Percentiles rank a stretch among this genome's conserved stretches.
phyloP scores from a whole-genome alignment of 805 yeast species.

The Lipomyces sp. region DNA sequence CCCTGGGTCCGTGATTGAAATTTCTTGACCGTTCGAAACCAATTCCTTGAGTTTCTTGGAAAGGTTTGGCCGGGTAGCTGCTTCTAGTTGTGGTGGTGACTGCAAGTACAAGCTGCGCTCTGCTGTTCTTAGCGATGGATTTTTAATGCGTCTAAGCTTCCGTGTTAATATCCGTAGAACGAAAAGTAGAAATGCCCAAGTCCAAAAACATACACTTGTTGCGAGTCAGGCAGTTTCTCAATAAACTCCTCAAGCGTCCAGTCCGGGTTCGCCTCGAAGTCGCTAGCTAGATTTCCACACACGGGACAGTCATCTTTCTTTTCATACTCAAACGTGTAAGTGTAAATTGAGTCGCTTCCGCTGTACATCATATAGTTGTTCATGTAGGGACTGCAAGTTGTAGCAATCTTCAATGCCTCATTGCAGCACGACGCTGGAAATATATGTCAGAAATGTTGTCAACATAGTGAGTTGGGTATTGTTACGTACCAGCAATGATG shows the following conservation, averaged over 20 bases:
- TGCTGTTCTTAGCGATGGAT: conserved; percentile 55
- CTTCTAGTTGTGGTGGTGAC: conserved; percentile 55
- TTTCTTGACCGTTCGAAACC: conserved; percentile 53
- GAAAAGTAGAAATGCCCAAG: neutral
- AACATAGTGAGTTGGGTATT: neutral
- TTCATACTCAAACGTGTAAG: conserved; percentile 70
- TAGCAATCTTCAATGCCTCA: conserved; percentile 79
- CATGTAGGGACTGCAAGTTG: conserved; percentile 67
- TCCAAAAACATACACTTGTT: conserved; percentile 41
- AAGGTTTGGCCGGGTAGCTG: conserved; percentile 54
- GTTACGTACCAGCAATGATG: conserved; percentile 69
- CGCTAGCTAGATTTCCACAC: conserved; percentile 58
- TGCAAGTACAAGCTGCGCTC: conserved; percentile 52
- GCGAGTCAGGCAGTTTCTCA: conserved; percentile 46
- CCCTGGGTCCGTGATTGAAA: conserved; percentile 58
- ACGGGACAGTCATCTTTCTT: conserved; percentile 70
- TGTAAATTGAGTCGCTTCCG: conserved; percentile 79
- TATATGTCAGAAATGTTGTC: neutral
- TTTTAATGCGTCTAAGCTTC: conserved; percentile 42
- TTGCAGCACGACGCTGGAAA: conserved; percentile 66
- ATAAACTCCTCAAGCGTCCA: conserved; percentile 53
- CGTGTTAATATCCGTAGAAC: neutral
- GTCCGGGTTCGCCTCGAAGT: conserved; percentile 32
- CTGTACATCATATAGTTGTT: conserved; percentile 85
- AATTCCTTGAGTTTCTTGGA: conserved; percentile 46